Base-by-base conservation (phyloP, 768 basidiomycete species). In the Gyrodon lividus region DNA sequence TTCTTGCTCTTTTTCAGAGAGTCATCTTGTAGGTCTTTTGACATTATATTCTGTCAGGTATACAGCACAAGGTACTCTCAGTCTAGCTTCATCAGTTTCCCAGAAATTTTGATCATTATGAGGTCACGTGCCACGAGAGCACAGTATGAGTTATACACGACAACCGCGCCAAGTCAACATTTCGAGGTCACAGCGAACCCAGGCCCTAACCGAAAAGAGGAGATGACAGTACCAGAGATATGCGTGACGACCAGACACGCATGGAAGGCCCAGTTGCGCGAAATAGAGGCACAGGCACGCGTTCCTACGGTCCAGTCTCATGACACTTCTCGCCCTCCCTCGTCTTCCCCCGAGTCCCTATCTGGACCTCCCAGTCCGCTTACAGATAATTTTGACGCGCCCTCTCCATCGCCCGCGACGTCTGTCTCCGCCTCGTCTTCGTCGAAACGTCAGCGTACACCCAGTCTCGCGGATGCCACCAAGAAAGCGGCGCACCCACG, bases 201-300 rank as follows among this genome's bases (percentile, higher is more conserved):
- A 17, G 22, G 37, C 34, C 4, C 24, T 5, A 20, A 37, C 20
- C 30, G 50, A 51, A 54, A 51, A n/a, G 49, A 6, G 52, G 35
- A 34, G n/a, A 65, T 58, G 64, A 37, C 51, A 1, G 37, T 48
- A 10, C 57, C 52, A 28, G 61, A 55, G 28, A 57, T 63, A 8
- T 68, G 56, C 42, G 67, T 68, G 0, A 68, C 67, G 1, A 68
- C 67, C 8, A 58, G 67, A 16, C 61, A 55, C 7, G 67, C 66
- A 0, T 68, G 67, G 67, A 68, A 54, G 44, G 38, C 43, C 0
- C 67, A 68, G 22, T 45, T 62, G 20, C 48, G 46, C 17, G 51
- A 62, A 44, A 46, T 57, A 43, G 59, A 59, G 4, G 10, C 22
- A 0, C 46, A 51, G 8, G 1, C 48, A 31, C 41, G 10, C 17